Percentiles rank a stretch among this genome's conserved stretches.
These are phyloP conservation scores for Ustilago esculenta DNA, from an alignment of 1,284 basidiomycete genomes.

Conservation along the genomic window DNA sequence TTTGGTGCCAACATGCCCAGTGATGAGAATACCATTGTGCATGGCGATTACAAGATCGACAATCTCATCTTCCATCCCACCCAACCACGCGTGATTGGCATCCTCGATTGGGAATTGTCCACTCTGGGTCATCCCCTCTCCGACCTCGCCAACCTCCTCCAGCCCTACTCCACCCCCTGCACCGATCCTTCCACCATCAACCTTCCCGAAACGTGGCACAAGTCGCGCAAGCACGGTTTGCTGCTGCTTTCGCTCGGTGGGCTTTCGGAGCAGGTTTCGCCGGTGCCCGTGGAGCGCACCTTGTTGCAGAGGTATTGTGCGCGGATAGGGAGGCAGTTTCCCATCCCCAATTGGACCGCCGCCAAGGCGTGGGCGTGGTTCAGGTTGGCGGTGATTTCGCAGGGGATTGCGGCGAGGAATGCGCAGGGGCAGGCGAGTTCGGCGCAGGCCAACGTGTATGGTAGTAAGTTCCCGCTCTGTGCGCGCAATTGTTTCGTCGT, in stretches of 20 bases:
- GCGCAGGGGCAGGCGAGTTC: slow-evolving; percentile 86
- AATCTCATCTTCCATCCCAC: slow-evolving; percentile 93
- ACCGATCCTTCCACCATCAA: slow-evolving; percentile 10
- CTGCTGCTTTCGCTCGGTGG: slow-evolving; percentile 64
- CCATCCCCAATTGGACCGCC: slow-evolving; percentile 79
- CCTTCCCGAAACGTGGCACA: slow-evolving; percentile 23
- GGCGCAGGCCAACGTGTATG: slow-evolving; percentile 69
- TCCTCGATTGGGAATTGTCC: slow-evolving; percentile 95
- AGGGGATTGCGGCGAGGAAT: slow-evolving; percentile 90
- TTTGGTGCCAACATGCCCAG: slow-evolving; percentile 79
- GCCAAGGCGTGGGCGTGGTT: slow-evolving; percentile 88
- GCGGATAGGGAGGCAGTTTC: slow-evolving; percentile 74
- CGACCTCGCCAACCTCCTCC: slow-evolving; percentile 89
- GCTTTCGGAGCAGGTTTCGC: slow-evolving; percentile 71
- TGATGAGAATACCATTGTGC: slow-evolving; percentile 76
- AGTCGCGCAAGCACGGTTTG: slow-evolving; percentile 10
- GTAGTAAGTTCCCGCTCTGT: slow-evolving; percentile 51
- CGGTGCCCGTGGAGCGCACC: slow-evolving; percentile 74
- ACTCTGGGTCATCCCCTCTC: slow-evolving; percentile 76
- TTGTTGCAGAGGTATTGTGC: slow-evolving; percentile 81
- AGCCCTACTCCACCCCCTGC: slow-evolving; percentile 70
- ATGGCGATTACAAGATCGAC: slow-evolving; percentile 96
- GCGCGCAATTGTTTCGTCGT: slow-evolving; percentile 23
- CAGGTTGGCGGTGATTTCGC: slow-evolving; percentile 84
- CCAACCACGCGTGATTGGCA: slow-evolving; percentile 89